Base-by-base conservation (phyloP, 2,329 filamentous ascomycete genomes). In the Scleromitrula shiraiana region DNA sequence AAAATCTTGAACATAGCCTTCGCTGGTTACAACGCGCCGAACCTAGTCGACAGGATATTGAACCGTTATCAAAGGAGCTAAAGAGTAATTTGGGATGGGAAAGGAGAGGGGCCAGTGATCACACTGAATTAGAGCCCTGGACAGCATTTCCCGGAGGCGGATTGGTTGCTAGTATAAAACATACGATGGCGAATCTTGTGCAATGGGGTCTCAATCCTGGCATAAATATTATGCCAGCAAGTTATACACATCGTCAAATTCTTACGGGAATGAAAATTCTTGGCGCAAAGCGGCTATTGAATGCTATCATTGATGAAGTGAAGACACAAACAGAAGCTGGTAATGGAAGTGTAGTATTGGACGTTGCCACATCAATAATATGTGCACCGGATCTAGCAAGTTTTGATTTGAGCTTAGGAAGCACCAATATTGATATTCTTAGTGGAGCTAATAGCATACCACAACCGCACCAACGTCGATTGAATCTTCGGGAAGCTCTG, bases 161-260 rank as follows among this genome's bases (percentile, higher is more conserved):
- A 0, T 65, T 88, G 3, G 65, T 70, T 0, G 71, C 72, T 1
- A 72, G 76, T 0, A 61, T 90, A 29, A 76, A 78, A 35, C 73
- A 78, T 46, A 80, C 77, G 0, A 68, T 88, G 1, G 76, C 80
- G 46, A 72, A 70, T 1, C 73, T 90, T 4, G 72, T 82, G 2
- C 73, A 80, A 41, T 91, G 86, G 86, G 78, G 75, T 26, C 66
- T 79, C 17, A 73, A 80, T 42, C 73, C 77, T 0, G 68, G 68
- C 4, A 64, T 75, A 29, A 78, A 75, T 49, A 68, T 69, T 26
- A 76, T 76, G 68, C 77, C 78, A 1, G 73, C 84, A 0, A 73
- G 75, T 9, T 91, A 90, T 62, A 86, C 83, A 0, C 84, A 89
- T 60, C 78, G 82, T 4, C 82, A 85, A 54, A 68, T 88, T 2